A percentile compares a stretch with the other conserved stretches of the same genome.
Evolutionary conservation across 495 filamentous ascomycete genomes (phyloP).

Genomic region (Chaetomidium leptoderma): DNA sequence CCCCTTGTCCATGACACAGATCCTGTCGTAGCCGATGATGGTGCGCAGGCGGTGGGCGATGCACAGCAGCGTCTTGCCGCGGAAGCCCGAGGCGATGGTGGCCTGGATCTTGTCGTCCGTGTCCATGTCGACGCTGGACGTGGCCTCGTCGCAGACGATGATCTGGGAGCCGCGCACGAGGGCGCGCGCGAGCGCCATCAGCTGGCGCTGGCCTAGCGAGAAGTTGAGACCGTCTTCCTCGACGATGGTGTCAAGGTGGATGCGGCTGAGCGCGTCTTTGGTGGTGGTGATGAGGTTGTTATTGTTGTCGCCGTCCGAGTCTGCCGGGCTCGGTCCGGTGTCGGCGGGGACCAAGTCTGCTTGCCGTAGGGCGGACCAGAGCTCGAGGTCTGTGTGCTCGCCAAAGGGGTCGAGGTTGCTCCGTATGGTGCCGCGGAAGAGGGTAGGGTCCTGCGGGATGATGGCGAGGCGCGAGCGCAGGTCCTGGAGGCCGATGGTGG

Average conservation of each 20-base stretch:
- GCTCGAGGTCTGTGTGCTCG: slow-evolving; percentile 79
- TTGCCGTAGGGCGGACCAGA: slow-evolving; percentile 82
- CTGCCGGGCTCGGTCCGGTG: slow-evolving; percentile 29
- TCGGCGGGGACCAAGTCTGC: slow-evolving; percentile 65
- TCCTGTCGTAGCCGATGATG: slow-evolving; percentile 90
- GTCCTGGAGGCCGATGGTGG: slow-evolving; percentile 76
- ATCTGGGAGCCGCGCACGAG: slow-evolving; percentile 82
- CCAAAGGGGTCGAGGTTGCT: slow-evolving; percentile 90
- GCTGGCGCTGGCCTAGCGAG: slow-evolving; percentile 90
- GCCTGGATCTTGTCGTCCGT: slow-evolving; percentile 93
- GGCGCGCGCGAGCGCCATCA: slow-evolving; percentile 90
- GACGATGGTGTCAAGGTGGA: slow-evolving; percentile 80
- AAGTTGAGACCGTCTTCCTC: slow-evolving; percentile 95
- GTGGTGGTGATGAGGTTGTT: slow-evolving; percentile 23
- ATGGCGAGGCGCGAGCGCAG: slow-evolving; percentile 85
- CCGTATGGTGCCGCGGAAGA: slow-evolving; percentile 88
- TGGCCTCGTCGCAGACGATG: slow-evolving; percentile 96
- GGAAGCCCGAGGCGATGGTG: slow-evolving; percentile 83
- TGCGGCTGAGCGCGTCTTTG: slow-evolving; percentile 43
- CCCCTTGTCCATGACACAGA: slow-evolving; percentile 92
- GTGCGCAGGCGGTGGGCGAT: slow-evolving; percentile 93
- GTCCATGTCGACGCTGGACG: slow-evolving; percentile 88
- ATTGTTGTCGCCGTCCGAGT: slow-evolving; percentile 4
- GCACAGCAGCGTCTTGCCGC: slow-evolving; percentile 83
- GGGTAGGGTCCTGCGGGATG: slow-evolving; percentile 93